Evolutionary conservation across 352 stramenopile genomes (phyloP).

Genomic region (Pythium insidiosum): DNA sequence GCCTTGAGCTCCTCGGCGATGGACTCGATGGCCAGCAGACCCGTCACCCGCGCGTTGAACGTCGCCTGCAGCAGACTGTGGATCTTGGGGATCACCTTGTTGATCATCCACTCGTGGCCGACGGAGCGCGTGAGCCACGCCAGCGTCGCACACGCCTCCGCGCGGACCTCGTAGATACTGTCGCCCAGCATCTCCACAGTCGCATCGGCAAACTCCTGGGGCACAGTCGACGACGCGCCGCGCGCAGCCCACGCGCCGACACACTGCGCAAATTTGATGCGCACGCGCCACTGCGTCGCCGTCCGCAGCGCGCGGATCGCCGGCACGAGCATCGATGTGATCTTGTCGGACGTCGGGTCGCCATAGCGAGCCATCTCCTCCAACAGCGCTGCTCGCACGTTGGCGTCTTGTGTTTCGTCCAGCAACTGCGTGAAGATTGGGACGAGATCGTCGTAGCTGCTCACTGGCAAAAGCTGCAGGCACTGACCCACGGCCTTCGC

Average conservation of each 20-base stretch:
- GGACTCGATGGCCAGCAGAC: constrained; percentile 56
- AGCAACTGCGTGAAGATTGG: constrained; percentile 80
- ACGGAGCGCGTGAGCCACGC: constrained; percentile 55
- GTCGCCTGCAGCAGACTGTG: constrained; percentile 57
- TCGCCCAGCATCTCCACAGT: constrained; percentile 65
- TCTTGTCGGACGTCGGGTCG: constrained; percentile 50
- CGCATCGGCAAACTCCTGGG: constrained; percentile 59
- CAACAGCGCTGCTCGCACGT: constrained; percentile 66
- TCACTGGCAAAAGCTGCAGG: constrained; percentile 51
- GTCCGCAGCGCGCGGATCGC: constrained; percentile 54
- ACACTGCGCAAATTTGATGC: constrained; percentile 82
- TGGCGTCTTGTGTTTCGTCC: constrained; percentile 73
- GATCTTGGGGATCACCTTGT: constrained; percentile 59
- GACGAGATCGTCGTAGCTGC: constrained; percentile 75
- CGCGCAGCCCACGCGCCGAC: constrained; percentile 74
- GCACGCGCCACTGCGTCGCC: constrained; percentile 75
- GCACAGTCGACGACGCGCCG: constrained; percentile 41
- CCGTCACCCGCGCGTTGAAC: constrained; percentile 68
- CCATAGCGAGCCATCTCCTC: constrained; percentile 79
- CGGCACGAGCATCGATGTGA: constrained; percentile 63
- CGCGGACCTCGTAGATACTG: constrained; percentile 64
- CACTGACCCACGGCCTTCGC: constrained; percentile 71
- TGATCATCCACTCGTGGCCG: constrained; percentile 66
- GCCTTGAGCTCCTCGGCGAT: constrained; percentile 50
- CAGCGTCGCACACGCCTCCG: constrained; percentile 53